Base-by-base conservation (phyloP, 176 grass and related monocot genomes). In the Secale cereale region DNA sequence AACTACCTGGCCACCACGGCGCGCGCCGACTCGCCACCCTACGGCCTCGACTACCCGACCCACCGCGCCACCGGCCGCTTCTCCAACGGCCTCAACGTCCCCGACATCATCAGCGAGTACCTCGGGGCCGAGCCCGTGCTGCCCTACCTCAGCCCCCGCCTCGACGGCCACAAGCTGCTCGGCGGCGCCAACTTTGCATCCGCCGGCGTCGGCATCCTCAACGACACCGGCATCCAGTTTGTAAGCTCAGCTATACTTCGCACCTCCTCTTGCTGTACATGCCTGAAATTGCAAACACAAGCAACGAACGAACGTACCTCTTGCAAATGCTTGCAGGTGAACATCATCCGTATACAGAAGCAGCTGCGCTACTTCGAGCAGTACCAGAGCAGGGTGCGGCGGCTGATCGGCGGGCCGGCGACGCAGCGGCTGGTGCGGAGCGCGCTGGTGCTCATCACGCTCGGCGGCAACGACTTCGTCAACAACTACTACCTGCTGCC, bases 141-240 rank as follows among this genome's bases (percentile, higher is more conserved):
- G 7, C 71, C 71, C 15, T 74, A 74, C 71, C 71, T 74, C 41
- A 74, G 41, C 71, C 71, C 71, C 26, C 41, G 30, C 41, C 71
- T 74, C 71, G 71, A 74, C 71, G 71, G 71, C 71, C 41, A 17
- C 71, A 94, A 80, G 85, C 88, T 99, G 70, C 90, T 99, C 56
- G 85, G 88, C 31, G 97, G 97, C 23, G 91, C 97, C 46, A 99
- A 99, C 90, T 99, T 99, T 13, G 97, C 97, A 3, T 99, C 97
- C 0, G 97, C 97, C 57, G 97, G 97, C 48, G 88, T 99, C 75
- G 97, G 97, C 13, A 95, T 99, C 82, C 91, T 99, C 12, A 96
- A 96, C 37, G 97, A 99, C 74, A 99, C 97, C 0, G 97, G 97
- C 56, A 78, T 92, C 65, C 97, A 99, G 71, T 99, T 99, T 36